Conservation (phyloP, 2,329 filamentous ascomycete species). For the Zymoseptoria brevis region DNA sequence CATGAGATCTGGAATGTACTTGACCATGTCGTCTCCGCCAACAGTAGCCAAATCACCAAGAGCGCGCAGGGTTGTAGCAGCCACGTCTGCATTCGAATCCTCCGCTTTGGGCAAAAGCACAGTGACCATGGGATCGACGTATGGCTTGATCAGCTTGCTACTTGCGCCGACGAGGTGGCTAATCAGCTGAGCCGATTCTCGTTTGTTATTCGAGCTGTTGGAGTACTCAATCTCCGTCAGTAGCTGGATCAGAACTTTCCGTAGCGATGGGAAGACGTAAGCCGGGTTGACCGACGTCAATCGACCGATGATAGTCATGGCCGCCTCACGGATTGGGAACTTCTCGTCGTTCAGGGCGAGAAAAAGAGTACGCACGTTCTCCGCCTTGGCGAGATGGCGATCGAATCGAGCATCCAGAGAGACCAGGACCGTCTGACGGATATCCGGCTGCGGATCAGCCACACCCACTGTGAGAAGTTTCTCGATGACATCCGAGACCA, state of each 20-base stretch:
- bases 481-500: constrained; percentile 96
- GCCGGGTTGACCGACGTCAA: constrained; percentile 87
- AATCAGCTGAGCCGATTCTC: constrained; percentile 89
- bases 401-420: constrained; percentile 93
- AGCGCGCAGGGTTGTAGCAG: constrained; percentile 88
- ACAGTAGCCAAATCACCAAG: constrained; percentile 92
- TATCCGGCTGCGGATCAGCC: constrained; percentile 79
- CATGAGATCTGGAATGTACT: constrained; percentile 88
- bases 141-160: constrained; percentile 86
- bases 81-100: constrained; percentile 78
- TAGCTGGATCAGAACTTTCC: constrained; percentile 92
- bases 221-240: constrained; percentile 95
- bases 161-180: constrained; percentile 90
- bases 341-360: constrained; percentile 92
- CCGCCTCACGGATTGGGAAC: constrained; percentile 85
- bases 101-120: constrained; percentile 89
- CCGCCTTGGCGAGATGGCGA: constrained; percentile 89
- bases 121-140: constrained; percentile 92
- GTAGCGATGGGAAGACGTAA: constrained; percentile 90
- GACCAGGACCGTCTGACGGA: constrained; percentile 77
- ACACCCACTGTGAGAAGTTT: constrained; percentile 92
- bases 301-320: constrained; percentile 92
- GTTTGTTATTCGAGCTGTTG: constrained; percentile 86
- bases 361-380: constrained; percentile 93
- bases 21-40: constrained; percentile 86